Conservation (phyloP, 371 early-diverging fungal species). For the Rhizopus delemar region DNA sequence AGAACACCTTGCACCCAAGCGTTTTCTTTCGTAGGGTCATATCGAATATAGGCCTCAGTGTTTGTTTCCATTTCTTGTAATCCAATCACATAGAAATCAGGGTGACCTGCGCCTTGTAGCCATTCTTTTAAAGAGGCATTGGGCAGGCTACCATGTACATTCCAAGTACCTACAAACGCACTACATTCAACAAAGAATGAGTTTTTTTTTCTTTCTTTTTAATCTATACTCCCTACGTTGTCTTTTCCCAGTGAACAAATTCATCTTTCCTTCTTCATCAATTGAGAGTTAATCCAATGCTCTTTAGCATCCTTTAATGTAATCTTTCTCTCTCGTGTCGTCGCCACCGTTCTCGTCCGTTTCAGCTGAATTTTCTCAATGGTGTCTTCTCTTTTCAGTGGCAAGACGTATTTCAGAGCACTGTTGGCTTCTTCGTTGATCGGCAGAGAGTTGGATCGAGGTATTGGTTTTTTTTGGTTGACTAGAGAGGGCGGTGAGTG, state of each 20-base stretch:
- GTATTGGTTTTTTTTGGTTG: slow-evolving; percentile 12
- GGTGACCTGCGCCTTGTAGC: slow-evolving; percentile 57
- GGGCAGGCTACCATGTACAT: slow-evolving; percentile 81
- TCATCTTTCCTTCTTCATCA: slow-evolving; percentile 54
- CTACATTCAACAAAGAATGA: slow-evolving; percentile 26
- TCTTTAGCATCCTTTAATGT: slow-evolving; percentile 47
- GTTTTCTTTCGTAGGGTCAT: slow-evolving; percentile 74
- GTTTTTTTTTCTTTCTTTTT: background rate
- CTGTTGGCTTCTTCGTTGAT: slow-evolving; percentile 10
- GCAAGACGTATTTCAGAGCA: slow-evolving; percentile 37
- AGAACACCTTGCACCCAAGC: slow-evolving; percentile 80
- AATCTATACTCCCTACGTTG: slow-evolving; percentile 40
- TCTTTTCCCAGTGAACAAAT: slow-evolving; percentile 50
- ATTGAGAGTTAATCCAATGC: slow-evolving; percentile 60
- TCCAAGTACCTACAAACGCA: slow-evolving; percentile 89
- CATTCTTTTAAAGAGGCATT: slow-evolving; percentile 64
- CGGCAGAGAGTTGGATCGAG: slow-evolving; percentile 29
- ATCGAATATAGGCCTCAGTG: slow-evolving; percentile 81
- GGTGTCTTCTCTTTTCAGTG: slow-evolving; percentile 38
- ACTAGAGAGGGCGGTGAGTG: no score
- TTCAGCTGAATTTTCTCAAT: slow-evolving; percentile 36
- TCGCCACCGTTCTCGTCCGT: slow-evolving; percentile 25
- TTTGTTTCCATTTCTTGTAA: slow-evolving; percentile 89
- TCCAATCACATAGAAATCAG: slow-evolving; percentile 79
- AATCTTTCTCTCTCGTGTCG: slow-evolving; percentile 16